Evolutionary conservation across 1,284 basidiomycete species (phyloP), one percentile per base, ranked within the genome.

Genomic region (Dichomitus squalens): DNA sequence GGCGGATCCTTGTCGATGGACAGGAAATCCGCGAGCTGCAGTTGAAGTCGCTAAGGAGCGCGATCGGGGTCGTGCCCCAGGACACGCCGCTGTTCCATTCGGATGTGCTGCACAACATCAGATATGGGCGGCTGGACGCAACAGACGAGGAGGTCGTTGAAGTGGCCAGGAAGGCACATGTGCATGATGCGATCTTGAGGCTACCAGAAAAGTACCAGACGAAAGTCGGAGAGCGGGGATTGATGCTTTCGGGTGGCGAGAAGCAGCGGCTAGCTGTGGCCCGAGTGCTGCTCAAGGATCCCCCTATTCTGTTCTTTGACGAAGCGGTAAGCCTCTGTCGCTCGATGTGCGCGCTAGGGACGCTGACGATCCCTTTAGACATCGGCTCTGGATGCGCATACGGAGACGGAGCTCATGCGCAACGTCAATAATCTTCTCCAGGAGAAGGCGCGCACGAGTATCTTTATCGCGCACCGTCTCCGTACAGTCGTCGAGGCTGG

Each of bases 221-320:
- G 7, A 90, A 92, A 69, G 97, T 99, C 9, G 97, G 96, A 1
- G 96, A 99, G 75, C 79, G 96, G 23, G 96, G 96, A 1, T 73
- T 98, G 68, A 98, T 99, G 97, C 95, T 99, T 55, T 95, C 93
- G 14, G 96, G 96, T 0, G 96, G 97, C 0, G 96, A 99, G 80
- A 98, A 99, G 74, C 96, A 99, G 79, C 77, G 97, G 41, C 73
- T 99, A 63, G 97, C 96, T 0, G 93, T 99, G 12, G 97, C 96
- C 5, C 79, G 97, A 16, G 86, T 97, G 41, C 74, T 99, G 66
- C 75, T 99, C 49, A 98, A 98, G 76, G 91, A 99, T 72, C 94
- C 96, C 0, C 88, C 89, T 3, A 97, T 98, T 68, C 70, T 98
- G 68, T 98, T 99, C 78, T 98, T 99, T 68, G 96, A 99, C 70